Conservation (phyloP, 2,329 filamentous ascomycete species). For the Epichloe sp. region DNA sequence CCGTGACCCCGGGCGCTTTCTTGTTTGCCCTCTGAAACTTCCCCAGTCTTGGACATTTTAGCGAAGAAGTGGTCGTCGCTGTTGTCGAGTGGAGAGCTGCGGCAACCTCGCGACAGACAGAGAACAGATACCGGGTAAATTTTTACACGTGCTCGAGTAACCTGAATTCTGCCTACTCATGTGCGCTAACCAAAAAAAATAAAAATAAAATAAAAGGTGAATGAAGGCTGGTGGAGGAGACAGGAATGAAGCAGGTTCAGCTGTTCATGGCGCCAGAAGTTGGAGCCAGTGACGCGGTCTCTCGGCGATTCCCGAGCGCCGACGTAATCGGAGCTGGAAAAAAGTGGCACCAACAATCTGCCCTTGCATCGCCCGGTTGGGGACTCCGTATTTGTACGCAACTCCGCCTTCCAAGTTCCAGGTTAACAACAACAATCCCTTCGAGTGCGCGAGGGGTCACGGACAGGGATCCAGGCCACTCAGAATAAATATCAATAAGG, state of each 20-base stretch:
- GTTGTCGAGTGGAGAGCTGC: neutral
- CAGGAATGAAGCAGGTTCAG: neutral
- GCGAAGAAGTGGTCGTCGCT: neutral
- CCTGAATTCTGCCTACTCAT: too few species aligned
- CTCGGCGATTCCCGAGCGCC: neutral
- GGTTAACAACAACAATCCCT: too few species aligned
- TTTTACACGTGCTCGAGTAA: too few species aligned
- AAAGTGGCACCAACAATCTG: too few species aligned
- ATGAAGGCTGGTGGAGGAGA: neutral
- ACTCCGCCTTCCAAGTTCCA: too few species aligned
- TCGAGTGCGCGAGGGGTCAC: too few species aligned
- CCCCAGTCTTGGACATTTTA: slow-evolving; percentile 2
- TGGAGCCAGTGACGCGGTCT: too few species aligned
- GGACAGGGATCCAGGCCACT: too few species aligned
- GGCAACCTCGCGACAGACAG: neutral
- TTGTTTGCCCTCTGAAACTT: neutral
- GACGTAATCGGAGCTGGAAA: neutral
- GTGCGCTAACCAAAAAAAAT: neutral
- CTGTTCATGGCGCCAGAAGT: too few species aligned
- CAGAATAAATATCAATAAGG: too few species aligned
- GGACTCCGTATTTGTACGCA: too few species aligned
- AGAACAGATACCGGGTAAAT: neutral
- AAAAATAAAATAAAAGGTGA: neutral
- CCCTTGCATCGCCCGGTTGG: too few species aligned
- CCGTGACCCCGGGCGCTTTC: slow-evolving; percentile 5